Percentiles rank a stretch among this genome's conserved stretches.
phyloP scores from a whole-genome alignment of 148 eudicot genomes.

The Euryodendron excelsum region DNA sequence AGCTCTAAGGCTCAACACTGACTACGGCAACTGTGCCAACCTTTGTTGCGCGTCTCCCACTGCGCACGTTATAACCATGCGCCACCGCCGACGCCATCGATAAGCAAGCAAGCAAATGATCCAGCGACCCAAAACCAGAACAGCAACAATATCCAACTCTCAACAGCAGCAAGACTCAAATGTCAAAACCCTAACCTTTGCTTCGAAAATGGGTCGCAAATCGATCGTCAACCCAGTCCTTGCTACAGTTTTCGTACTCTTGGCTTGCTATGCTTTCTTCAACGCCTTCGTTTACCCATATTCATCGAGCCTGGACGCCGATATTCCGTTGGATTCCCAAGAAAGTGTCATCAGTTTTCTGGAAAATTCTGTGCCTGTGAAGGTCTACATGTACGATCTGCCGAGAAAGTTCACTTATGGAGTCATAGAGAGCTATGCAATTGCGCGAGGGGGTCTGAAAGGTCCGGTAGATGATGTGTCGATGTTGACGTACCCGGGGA shows the following conservation, averaged over 20 bases:
- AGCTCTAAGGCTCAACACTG: too few relatives aligned
- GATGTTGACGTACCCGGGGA: slow-evolving; percentile 69
- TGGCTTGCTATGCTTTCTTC: slow-evolving; percentile 35
- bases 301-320: too few relatives aligned
- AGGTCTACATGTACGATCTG: slow-evolving; percentile 72
- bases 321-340: not conserved
- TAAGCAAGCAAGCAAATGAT: slow-evolving; percentile 11
- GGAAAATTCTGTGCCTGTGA: slow-evolving; percentile 18
- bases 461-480: slow-evolving; percentile 26
- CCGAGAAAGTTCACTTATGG: slow-evolving; percentile 81
- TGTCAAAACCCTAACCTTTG: slow-evolving; percentile 6
- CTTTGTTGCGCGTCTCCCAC: not conserved
- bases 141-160: not conserved
- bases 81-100: not conserved
- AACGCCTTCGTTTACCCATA: slow-evolving; percentile 22
- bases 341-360: not conserved
- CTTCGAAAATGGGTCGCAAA: slow-evolving; percentile 27
- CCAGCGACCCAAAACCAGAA: slow-evolving; percentile 34
- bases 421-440: slow-evolving; percentile 73
- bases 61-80: slow-evolving; percentile 6
- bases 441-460: slow-evolving; percentile 44
- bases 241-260: slow-evolving; percentile 23
- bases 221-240: slow-evolving; percentile 39
- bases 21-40: not conserved
- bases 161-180: slow-evolving; percentile 9